Base-by-base conservation (phyloP, 805 yeast species). In the Yarrowia phangngaensis region DNA sequence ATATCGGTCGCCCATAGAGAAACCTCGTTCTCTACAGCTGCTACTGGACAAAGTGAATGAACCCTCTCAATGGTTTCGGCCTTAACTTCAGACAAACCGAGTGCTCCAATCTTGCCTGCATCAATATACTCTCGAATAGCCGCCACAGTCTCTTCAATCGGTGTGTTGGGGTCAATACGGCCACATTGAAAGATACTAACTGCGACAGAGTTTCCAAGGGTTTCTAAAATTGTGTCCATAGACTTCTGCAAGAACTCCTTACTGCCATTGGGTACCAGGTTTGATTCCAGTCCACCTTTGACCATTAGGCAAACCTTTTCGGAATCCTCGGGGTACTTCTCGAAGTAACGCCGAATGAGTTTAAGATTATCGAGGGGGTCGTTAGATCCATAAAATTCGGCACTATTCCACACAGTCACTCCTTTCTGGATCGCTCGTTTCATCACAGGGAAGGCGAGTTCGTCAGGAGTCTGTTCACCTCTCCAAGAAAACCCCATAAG, bases 401-500 rank as follows among this genome's bases (percentile, higher is more conserved):
- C 92, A 20, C 78, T 79, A 59, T 85, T 85, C 64, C 84, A 67
- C 52, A 82, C 72, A 8, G 64, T 65, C 64, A 76, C 69, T 53
- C 79, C 70, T 52, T 62, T 58, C 64, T 70, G 68, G 22, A 77
- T 61, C 20, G 82, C 80, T 26, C 69, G 66, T 51, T 76, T 71
- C 61, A 87, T 68, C 2, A 76, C 65, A 8, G 66, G 75, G 52
- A 78, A 69, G 2, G 84, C 79, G 47, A 70, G 68, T 14, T 73
- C 78, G 45, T 71, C 62, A 6, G 82, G 73, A 24, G 74, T 63
- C 24, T 85, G 86, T 0, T 58, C 61, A 12, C 32, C 54, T 29
- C 73, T 71, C 85, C 84, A 78, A 1, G 95, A 84, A 62, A 84
- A 70, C 50, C 82, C 76, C 95, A 88, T 85, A 54, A 86, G 72